Evolutionary conservation across 768 basidiomycete genomes (phyloP).

Genomic region (Suillus weaverae): DNA sequence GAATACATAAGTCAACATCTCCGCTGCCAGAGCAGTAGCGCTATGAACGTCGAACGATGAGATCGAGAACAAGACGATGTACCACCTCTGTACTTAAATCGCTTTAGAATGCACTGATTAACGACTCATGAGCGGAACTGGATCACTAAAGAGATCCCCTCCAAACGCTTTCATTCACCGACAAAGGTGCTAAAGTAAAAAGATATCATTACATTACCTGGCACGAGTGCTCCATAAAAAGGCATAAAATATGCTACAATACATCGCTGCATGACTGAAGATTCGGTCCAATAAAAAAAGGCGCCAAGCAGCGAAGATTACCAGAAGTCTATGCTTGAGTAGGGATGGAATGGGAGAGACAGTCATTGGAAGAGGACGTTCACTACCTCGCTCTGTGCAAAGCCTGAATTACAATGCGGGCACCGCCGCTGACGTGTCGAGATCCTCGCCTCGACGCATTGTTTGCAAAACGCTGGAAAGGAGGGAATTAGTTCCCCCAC

Average conservation of each 20-base stretch:
- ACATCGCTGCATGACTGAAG: neutral
- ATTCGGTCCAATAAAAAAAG: neutral
- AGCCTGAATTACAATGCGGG: constrained; percentile 80
- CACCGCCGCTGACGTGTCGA: constrained; percentile 91
- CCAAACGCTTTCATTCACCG: neutral
- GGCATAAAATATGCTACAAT: constrained; percentile 6
- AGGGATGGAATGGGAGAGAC: neutral
- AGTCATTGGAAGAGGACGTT: constrained; percentile 57
- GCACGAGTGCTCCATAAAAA: constrained; percentile 2
- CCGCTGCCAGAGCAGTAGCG: too few relatives aligned
- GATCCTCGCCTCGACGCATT: constrained; percentile 85
- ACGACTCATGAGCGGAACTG: too few relatives aligned
- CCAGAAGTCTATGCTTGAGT: neutral
- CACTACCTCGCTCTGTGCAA: constrained; percentile 84
- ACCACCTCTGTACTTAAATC: too few relatives aligned
- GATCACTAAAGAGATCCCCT: too few relatives aligned
- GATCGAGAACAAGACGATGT: too few relatives aligned
- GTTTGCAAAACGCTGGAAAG: constrained; percentile 74
- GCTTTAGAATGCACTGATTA: too few relatives aligned
- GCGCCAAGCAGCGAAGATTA: constrained; percentile 2
- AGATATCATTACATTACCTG: constrained; percentile 5
- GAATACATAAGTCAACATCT: too few relatives aligned
- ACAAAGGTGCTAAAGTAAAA: neutral
- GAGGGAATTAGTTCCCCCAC: neutral
- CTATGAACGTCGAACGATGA: too few relatives aligned